phyloP scores from a whole-genome alignment of 208 protist genomes.

The Trypanosoma cruzi region DNA sequence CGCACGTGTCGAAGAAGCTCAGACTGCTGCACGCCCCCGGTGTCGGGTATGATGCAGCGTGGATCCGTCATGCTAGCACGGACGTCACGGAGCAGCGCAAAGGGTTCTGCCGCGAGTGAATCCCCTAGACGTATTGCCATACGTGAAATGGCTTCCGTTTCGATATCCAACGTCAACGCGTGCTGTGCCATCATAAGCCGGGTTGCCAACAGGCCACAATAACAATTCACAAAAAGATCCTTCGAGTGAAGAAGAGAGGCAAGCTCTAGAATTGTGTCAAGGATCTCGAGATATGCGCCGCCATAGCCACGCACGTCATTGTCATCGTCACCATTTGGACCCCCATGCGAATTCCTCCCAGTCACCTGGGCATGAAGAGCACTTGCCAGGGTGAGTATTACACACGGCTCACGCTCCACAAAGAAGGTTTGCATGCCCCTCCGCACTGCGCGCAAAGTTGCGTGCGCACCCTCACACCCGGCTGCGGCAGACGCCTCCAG shows the following conservation, averaged over 20 bases:
- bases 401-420: conserved; percentile 36
- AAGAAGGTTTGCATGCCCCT: conserved; percentile 67
- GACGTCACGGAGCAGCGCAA: conserved; percentile 61
- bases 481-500: conserved; percentile 10
- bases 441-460: conserved; percentile 38
- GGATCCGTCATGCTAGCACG: conserved; percentile 29
- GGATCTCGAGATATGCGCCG: conserved; percentile 29
- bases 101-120: conserved; percentile 37
- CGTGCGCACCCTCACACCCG: conserved; percentile 15
- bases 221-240: conserved; percentile 61
- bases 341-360: not conserved
- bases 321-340: not conserved
- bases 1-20: conserved; percentile 44
- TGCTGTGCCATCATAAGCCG: conserved; percentile 42
- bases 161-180: conserved; percentile 38
- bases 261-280: conserved; percentile 78
- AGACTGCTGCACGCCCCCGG: not conserved
- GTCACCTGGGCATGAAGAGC: conserved; percentile 45
- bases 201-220: conserved; percentile 54
- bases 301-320: conserved; percentile 2
- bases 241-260: conserved; percentile 57
- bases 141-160: conserved; percentile 48
- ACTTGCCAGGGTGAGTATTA: conserved; percentile 54
- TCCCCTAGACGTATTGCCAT: conserved; percentile 58
- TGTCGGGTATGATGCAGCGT: not conserved